Base-by-base conservation (phyloP, 441 rosid species). In the Hypseocharis bilobata region DNA sequence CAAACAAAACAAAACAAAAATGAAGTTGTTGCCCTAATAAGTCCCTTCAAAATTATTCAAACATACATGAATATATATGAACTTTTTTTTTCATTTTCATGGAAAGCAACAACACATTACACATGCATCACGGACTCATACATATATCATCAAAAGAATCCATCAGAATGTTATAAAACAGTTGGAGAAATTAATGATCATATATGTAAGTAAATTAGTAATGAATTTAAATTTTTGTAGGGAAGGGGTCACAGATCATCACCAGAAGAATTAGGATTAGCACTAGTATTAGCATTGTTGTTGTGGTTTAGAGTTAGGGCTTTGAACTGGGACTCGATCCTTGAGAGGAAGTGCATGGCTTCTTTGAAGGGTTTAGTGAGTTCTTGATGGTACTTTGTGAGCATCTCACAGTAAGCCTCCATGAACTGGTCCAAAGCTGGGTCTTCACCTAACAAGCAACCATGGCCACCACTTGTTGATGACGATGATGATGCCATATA, bases 391-490 rank as follows among this genome's bases (percentile, higher is more conserved):
- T 94, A 94, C 77, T 94, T 94, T 10, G 77, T 85, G 52, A 94
- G 82, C 99, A 94, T 94, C 88, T 94, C 99, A 59, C 96, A 94
- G 69, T 94, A 94, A 40, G 99, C 99, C 72, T 94, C 98, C 99
- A 94, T 94, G 85, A 94, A 91, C 77, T 94, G 98, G 71, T 94
- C 99, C 61, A 94, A 88, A 1, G 86, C 94, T 45, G 99, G 99
- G 76, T 94, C 99, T 80, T 91, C 94, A 23, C 98, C 98, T n/a
- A n/a, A n/a, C n/a, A n/a, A n/a, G n/a, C n/a, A n/a, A n/a, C n/a
- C n/a, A n/a, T n/a, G n/a, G 6, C 85, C 23, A 59, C 83, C 68
- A 3, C 23, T 17, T 47, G 54, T 2, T 16, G 54, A 6, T 47
- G 54, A 4, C 5, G 45, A 40, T 10, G 52, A 45, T 11, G 52